A percentile compares a stretch with the other conserved stretches of the same genome.
Evolutionary conservation across 345 rosid genomes (phyloP).

Genomic region (Bretschneidera sinensis): DNA sequence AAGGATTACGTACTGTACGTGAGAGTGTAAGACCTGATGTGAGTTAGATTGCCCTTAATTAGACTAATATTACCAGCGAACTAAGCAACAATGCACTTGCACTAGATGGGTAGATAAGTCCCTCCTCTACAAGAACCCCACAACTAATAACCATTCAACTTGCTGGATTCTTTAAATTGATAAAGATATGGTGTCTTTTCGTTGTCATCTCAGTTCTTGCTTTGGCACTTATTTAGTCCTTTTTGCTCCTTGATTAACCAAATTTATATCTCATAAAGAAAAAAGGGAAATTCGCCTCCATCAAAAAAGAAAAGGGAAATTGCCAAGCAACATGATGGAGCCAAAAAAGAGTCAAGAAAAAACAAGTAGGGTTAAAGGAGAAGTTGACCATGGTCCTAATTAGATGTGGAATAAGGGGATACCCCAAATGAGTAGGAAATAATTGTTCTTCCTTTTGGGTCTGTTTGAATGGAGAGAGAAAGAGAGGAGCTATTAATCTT

Average conservation of each 20-base stretch:
- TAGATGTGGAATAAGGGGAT: slow-evolving; percentile 16
- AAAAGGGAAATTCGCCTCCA: too few species aligned
- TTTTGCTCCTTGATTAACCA: neutral
- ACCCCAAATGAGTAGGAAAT: slow-evolving; percentile 46
- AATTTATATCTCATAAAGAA: neutral
- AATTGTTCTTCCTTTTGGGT: slow-evolving; percentile 26
- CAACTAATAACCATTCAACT: slow-evolving; percentile 14
- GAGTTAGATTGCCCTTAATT: too few species aligned
- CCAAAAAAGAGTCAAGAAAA: slow-evolving; percentile 24
- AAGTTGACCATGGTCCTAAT: slow-evolving; percentile 31
- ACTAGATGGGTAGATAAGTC: neutral
- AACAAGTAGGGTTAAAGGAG: slow-evolving; percentile 23
- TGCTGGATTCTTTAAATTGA: slow-evolving; percentile 16
- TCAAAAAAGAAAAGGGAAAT: too few species aligned
- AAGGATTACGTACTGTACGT: too few species aligned
- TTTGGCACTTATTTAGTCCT: slow-evolving; percentile 12
- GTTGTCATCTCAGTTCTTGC: neutral
- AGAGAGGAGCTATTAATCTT: too few species aligned
- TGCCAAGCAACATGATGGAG: neutral
- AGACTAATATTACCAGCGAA: too few species aligned
- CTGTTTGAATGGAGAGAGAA: slow-evolving; percentile 18
- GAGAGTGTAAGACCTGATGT: too few species aligned
- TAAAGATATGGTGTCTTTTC: slow-evolving; percentile 9
- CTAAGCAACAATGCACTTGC: slow-evolving; percentile 1
- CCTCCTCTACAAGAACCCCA: neutral